Percentiles rank a stretch among this genome's conserved stretches.
Conservation (phyloP, 2,329 filamentous ascomycete species). For the Alternaria sp. region DNA sequence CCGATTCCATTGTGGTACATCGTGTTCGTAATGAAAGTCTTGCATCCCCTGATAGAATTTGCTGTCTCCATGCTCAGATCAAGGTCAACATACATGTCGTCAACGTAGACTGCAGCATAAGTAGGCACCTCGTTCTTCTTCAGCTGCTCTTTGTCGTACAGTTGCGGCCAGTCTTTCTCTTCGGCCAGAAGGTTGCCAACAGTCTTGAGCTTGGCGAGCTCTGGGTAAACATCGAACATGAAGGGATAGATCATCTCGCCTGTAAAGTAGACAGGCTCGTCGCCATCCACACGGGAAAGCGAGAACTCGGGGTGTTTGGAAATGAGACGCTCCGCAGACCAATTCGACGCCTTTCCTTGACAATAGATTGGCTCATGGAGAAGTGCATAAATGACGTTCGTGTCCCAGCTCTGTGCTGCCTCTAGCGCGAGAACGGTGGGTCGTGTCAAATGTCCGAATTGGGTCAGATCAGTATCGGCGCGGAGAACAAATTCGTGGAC, state of each 20-base stretch:
- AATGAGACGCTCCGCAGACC: constrained; percentile 76
- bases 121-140: constrained; percentile 82
- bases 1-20: constrained; percentile 88
- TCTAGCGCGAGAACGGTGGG: constrained; percentile 76
- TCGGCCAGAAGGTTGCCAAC: constrained; percentile 76
- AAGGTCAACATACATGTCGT: constrained; percentile 94
- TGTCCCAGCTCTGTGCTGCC: constrained; percentile 73
- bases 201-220: constrained; percentile 73
- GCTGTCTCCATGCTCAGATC: constrained; percentile 78
- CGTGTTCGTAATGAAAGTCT: constrained; percentile 84
- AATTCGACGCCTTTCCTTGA: constrained; percentile 71
- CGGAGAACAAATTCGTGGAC: constrained; percentile 69
- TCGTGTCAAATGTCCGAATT: constrained; percentile 78
- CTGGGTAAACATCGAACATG: constrained; percentile 82
- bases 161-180: constrained; percentile 73
- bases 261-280: constrained; percentile 76
- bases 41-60: constrained; percentile 75
- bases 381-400: constrained; percentile 82
- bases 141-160: constrained; percentile 81
- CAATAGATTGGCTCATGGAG: constrained; percentile 92
- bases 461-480: constrained; percentile 75
- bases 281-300: constrained; percentile 47
- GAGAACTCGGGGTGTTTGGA: constrained; percentile 58
- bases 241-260: constrained; percentile 93
- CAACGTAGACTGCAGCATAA: constrained; percentile 82